Conservation (phyloP, 1,284 basidiomycete genomes). For the Phaffia rhodozyma region DNA sequence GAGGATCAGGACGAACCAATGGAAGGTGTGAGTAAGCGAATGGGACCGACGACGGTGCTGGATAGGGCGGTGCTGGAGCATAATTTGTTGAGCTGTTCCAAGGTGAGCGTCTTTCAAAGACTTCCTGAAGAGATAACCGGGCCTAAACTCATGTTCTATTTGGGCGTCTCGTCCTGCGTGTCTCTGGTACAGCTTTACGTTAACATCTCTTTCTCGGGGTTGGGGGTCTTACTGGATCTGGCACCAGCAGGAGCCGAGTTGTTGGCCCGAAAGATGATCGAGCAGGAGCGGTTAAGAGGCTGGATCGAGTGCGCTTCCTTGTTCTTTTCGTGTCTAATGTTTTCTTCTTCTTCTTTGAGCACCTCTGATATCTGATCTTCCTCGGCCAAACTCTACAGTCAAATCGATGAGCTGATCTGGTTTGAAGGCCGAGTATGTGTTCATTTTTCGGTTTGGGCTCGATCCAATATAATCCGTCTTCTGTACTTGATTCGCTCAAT, state of each 20-base stretch:
- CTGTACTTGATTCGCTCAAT: not conserved
- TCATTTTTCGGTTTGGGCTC: not conserved
- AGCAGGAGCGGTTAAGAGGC: conserved; percentile 75
- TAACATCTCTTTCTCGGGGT: conserved; percentile 80
- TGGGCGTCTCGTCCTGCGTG: conserved; percentile 24
- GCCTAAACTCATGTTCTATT: conserved; percentile 21
- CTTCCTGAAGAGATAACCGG: not conserved
- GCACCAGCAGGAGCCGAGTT: conserved; percentile 80
- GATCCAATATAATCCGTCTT: not conserved
- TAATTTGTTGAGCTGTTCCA: conserved; percentile 87
- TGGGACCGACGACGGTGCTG: conserved; percentile 84
- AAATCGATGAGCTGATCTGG: conserved; percentile 83
- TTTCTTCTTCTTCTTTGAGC: not conserved
- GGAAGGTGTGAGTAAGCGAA: conserved; percentile 51
- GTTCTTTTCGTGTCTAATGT: conserved; percentile 49
- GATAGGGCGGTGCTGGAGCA: conserved; percentile 97
- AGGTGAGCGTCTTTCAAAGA: conserved; percentile 32
- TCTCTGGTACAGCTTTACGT: conserved; percentile 53
- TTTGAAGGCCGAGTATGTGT: conserved; percentile 56
- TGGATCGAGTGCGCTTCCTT: conserved; percentile 79
- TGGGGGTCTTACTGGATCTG: conserved; percentile 72
- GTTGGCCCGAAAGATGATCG: conserved; percentile 92
- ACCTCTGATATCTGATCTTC: not conserved
- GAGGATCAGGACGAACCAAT: conserved; percentile 38
- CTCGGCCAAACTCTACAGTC: conserved; percentile 32